These are phyloP conservation scores for Ormosia semicastrata DNA, from an alignment of 306 rosid genomes.

Conservation along the genomic window DNA sequence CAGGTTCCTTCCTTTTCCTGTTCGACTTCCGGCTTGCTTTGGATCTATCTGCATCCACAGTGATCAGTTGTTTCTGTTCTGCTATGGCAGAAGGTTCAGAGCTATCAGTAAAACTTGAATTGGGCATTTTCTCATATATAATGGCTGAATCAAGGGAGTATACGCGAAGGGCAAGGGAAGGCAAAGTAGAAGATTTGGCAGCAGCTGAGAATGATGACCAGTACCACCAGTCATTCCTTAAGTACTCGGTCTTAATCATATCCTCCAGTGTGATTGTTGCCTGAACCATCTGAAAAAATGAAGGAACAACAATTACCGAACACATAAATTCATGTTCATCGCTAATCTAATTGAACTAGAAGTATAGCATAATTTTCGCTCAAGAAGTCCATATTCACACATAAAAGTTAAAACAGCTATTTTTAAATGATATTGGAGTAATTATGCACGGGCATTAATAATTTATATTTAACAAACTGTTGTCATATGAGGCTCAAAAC, in stretches of 20 bases:
- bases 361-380: not conserved
- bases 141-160: slow-evolving; percentile 94
- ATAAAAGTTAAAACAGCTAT: not conserved
- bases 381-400: slow-evolving; percentile 2
- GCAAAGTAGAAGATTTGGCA: slow-evolving; percentile 72
- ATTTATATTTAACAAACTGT: not conserved
- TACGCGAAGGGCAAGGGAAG: slow-evolving; percentile 88
- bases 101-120: slow-evolving; percentile 52
- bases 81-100: slow-evolving; percentile 49
- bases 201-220: slow-evolving; percentile 99
- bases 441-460: not conserved
- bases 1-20: slow-evolving; percentile 87
- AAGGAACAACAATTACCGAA: slow-evolving; percentile 13
- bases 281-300: slow-evolving; percentile 80
- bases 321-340: not conserved
- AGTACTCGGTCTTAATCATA: slow-evolving; percentile 84
- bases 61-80: slow-evolving; percentile 45
- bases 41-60: slow-evolving; percentile 67
- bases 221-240: slow-evolving; percentile 98
- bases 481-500: not conserved
- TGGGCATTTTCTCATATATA: slow-evolving; percentile 66
- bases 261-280: slow-evolving; percentile 85
- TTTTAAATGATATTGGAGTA: not conserved
- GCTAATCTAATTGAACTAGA: slow-evolving; percentile 1
- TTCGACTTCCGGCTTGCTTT: slow-evolving; percentile 68